phyloP scores from a whole-genome alignment of 169 alveolate species.

The Cryptosporidium parvum region DNA sequence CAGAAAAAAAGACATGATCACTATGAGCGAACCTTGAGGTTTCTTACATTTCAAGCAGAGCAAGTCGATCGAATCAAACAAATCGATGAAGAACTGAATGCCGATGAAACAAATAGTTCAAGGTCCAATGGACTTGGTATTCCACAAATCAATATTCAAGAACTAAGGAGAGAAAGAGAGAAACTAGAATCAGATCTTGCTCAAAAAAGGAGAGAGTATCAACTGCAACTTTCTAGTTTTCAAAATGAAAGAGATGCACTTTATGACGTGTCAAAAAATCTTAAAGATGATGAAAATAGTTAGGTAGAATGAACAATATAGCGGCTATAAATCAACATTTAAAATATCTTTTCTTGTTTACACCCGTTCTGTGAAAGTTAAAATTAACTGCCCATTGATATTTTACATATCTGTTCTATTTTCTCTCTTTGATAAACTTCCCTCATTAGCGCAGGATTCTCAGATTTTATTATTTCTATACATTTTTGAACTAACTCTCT shows the following conservation, averaged over 20 bases:
- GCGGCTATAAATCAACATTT: not conserved
- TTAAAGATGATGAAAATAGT: constrained; percentile 56
- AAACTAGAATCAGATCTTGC: constrained; percentile 34
- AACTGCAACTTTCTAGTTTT: constrained; percentile 28
- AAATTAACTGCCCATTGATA: constrained; percentile 38
- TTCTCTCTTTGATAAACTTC: constrained; percentile 41
- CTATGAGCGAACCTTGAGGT: constrained; percentile 43
- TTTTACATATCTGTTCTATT: constrained; percentile 44
- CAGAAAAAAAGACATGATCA: constrained; percentile 59
- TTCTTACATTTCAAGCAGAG: constrained; percentile 62
- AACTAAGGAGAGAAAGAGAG: constrained; percentile 45
- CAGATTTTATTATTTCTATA: constrained; percentile 29
- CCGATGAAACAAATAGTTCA: constrained; percentile 13
- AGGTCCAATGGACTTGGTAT: not conserved
- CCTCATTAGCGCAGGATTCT: constrained; percentile 64
- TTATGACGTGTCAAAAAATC: constrained; percentile 38
- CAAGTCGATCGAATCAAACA: constrained; percentile 50
- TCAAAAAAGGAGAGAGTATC: constrained; percentile 50
- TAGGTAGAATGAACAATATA: constrained; percentile 9
- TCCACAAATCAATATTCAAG: not conserved
- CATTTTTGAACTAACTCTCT: constrained; percentile 28
- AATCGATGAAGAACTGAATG: constrained; percentile 56
- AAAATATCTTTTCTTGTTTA: not conserved
- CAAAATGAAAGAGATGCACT: constrained; percentile 66
- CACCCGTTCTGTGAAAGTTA: not conserved